phyloP scores from a whole-genome alignment of 2,329 filamentous ascomycete species.

The Colletotrichum euphorbiae region DNA sequence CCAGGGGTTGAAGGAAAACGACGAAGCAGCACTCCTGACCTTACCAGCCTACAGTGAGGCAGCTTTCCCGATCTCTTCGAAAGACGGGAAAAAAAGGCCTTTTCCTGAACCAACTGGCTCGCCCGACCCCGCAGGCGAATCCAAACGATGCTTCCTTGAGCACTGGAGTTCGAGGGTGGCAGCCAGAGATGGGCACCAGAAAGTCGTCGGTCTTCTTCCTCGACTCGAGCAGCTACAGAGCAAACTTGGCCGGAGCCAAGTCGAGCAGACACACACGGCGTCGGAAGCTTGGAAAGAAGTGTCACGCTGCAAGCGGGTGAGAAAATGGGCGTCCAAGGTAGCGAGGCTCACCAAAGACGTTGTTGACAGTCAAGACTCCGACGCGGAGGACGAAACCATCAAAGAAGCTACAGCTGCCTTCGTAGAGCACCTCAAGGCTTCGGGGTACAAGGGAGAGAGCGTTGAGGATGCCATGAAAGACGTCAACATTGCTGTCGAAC shows the following conservation, averaged over 20 bases:
- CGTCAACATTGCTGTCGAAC: background rate
- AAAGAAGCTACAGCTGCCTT: background rate
- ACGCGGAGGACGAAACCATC: background rate
- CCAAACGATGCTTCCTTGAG: background rate
- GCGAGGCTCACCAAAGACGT: background rate
- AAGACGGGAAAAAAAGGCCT: background rate
- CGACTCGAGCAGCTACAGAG: background rate
- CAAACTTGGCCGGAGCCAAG: background rate
- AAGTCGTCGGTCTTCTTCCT: background rate
- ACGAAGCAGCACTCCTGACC: background rate
- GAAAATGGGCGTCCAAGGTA: background rate
- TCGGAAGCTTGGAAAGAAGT: background rate
- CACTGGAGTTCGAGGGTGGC: background rate
- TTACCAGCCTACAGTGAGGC: background rate
- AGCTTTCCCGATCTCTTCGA: background rate
- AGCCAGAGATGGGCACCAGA: background rate
- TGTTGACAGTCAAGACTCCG: background rate
- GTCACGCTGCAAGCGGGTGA: background rate
- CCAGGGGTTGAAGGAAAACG: background rate
- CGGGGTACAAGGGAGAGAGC: background rate
- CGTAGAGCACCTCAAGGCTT: background rate
- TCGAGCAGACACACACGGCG: background rate
- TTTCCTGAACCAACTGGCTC: fast-evolving
- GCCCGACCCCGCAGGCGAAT: background rate
- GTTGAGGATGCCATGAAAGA: background rate